Evolutionary conservation across 805 yeast genomes (phyloP), one percentile per base, ranked within the genome.

Genomic region (Komagataella mondaviorum): DNA sequence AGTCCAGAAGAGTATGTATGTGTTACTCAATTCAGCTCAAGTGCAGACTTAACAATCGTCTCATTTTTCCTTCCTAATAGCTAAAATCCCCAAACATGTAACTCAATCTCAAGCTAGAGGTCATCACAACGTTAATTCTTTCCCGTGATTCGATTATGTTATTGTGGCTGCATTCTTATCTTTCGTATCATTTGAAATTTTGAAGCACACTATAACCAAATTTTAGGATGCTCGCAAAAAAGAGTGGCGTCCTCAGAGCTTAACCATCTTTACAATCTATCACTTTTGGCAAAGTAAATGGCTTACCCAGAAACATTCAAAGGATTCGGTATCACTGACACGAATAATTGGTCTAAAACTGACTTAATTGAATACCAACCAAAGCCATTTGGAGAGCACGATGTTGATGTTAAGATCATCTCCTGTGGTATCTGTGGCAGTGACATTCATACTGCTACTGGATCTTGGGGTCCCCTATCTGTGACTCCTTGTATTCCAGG

Each of bases 341-440:
- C 74, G 49, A 67, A 70, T 44, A 76, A 77, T 55, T 81, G 84
- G 83, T 65, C 70, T 59, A 64, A 75, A 55, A 83, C 83, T 54
- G 76, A 73, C 59, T 69, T 72, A 55, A 72, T 74, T 49, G 62
- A 72, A 6, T 80, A 64, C 60, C 67, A 68, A 55, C 81, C 80
- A 55, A 79, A 78, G 63, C 53, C 58, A 17, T 68, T 76, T 49
- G 70, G 63, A 16, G 62, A 57, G 56, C 51, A 63, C 20, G 85
- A 80, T 56, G 71, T 81, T 46, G 83, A 78, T 55, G 69, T 80
- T 47, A 77, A 78, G 61, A 73, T 77, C 49, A 80, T 76, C 56
- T 74, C 77, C 53, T 80, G 85, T 64, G 85, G 85, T 59, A 69
- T 83, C 8, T 83, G 89, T 67, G 89, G 87, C 17, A 73, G 80